Percentiles rank a stretch among this genome's conserved stretches.
phyloP scores from a whole-genome alignment of 257 asterid genomes.

The Salvia hispanica region DNA sequence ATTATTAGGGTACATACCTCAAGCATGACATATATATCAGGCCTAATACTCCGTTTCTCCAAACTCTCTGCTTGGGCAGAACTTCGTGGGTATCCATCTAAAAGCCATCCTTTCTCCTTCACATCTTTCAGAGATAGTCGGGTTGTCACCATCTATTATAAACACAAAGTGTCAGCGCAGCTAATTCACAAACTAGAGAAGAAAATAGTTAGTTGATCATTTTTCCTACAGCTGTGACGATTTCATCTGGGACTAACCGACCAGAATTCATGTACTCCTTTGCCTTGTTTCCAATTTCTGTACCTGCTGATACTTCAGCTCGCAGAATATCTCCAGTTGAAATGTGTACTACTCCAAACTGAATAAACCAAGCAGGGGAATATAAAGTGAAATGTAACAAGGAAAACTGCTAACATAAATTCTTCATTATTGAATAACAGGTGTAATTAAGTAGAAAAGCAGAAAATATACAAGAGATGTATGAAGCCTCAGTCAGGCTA shows the following conservation, averaged over 20 bases:
- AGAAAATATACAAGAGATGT: not conserved
- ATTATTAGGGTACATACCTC: constrained; percentile 55
- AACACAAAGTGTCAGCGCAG: constrained; percentile 32
- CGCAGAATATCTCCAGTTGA: constrained; percentile 96
- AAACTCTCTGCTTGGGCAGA: constrained; percentile 84
- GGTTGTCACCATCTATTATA: constrained; percentile 74
- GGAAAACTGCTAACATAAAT: not conserved
- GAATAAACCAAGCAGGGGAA: constrained; percentile 38
- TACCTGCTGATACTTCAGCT: constrained; percentile 85
- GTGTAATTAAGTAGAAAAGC: constrained; percentile 3
- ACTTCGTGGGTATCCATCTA: constrained; percentile 93
- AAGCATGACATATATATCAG: constrained; percentile 78
- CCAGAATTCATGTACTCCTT: constrained; percentile 91
- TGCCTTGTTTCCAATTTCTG: constrained; percentile 82
- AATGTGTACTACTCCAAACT: constrained; percentile 91
- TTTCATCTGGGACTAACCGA: constrained; percentile 83
- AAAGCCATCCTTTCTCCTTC: constrained; percentile 94
- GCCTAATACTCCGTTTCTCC: constrained; percentile 72
- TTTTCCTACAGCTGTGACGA: constrained; percentile 77
- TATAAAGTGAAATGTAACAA: constrained; percentile 3
- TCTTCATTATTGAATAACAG: not conserved
- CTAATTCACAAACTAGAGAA: constrained; percentile 26
- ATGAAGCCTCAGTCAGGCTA: constrained; percentile 17
- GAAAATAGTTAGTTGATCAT: not conserved
- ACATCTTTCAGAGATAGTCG: constrained; percentile 75